Percentiles rank a stretch among this genome's conserved stretches.
These are phyloP conservation scores for Colletotrichum noveboracense DNA, from an alignment of 2,329 filamentous ascomycete species.

Conservation along the genomic window DNA sequence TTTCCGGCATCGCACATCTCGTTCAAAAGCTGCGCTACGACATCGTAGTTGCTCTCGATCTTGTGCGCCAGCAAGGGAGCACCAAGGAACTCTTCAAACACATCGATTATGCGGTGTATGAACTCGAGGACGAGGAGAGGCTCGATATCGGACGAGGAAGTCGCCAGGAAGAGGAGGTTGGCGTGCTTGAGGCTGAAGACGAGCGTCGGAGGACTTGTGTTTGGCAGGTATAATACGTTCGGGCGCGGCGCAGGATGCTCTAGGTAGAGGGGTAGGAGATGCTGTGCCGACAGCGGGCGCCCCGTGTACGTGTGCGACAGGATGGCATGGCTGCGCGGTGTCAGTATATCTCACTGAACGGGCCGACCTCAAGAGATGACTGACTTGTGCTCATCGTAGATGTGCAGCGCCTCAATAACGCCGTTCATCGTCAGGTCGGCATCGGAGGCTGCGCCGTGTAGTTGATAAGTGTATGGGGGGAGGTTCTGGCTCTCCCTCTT, in stretches of 20 bases:
- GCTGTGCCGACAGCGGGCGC: slow-evolving; percentile 76
- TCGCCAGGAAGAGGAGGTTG: slow-evolving; percentile 84
- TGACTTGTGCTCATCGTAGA: slow-evolving; percentile 95
- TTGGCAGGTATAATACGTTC: slow-evolving; percentile 83
- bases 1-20: slow-evolving; percentile 96
- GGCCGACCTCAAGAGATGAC: slow-evolving; percentile 27
- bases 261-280: slow-evolving; percentile 86
- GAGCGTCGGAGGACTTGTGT: slow-evolving; percentile 82
- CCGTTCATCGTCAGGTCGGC: slow-evolving; percentile 69
- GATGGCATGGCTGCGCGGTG: slow-evolving; percentile 71
- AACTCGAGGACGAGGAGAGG: slow-evolving; percentile 93
- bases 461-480: slow-evolving; percentile 26
- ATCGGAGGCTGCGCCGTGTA: slow-evolving; percentile 28
- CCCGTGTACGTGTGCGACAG: slow-evolving; percentile 89
- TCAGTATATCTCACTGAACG: slow-evolving; percentile 24
- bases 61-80: slow-evolving; percentile 84
- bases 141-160: slow-evolving; percentile 85
- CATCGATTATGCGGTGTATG: slow-evolving; percentile 89
- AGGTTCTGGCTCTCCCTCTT: neutral
- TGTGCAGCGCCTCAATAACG: slow-evolving; percentile 93
- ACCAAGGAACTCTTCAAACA: slow-evolving; percentile 92
- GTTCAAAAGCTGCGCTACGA: slow-evolving; percentile 87
- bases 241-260: slow-evolving; percentile 81
- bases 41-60: slow-evolving; percentile 90
- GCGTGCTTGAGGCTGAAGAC: slow-evolving; percentile 89